Percentiles rank a stretch among this genome's conserved stretches.
Evolutionary conservation across 2,329 filamentous ascomycete species (phyloP).

Genomic region (Venturia asperata): DNA sequence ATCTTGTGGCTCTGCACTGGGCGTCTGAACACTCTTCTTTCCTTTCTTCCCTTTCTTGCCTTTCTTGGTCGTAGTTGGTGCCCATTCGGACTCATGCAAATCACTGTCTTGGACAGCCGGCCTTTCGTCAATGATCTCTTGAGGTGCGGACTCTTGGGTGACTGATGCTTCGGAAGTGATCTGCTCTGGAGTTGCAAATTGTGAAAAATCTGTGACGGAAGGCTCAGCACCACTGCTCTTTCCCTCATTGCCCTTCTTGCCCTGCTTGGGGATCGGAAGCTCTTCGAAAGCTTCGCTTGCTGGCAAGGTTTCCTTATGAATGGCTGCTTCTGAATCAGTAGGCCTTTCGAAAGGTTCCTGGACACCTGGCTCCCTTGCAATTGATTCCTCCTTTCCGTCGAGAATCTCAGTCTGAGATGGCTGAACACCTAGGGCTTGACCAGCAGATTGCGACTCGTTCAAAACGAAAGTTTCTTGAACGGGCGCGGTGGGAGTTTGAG

Average conservation of each 20-base stretch:
- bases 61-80: constrained; percentile 21
- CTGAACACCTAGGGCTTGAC: neutral
- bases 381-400: neutral
- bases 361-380: neutral
- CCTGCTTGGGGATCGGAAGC: neutral
- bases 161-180: neutral
- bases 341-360: neutral
- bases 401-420: neutral
- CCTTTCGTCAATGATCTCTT: neutral
- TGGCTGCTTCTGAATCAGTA: neutral
- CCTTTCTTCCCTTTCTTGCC: constrained; percentile 30
- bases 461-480: neutral
- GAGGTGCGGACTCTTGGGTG: neutral
- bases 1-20: neutral
- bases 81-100: constrained; percentile 20
- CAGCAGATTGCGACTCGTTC: neutral
- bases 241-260: constrained; percentile 16
- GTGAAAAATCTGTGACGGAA: neutral
- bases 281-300: neutral
- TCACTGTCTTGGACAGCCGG: neutral
- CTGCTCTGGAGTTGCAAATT: neutral
- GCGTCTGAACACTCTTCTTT: constrained; percentile 23
- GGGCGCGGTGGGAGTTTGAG: neutral
- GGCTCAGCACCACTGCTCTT: constrained; percentile 6
- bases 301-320: neutral